These are phyloP conservation scores for Ceratobasidium sp. DNA, from an alignment of 1,284 basidiomycete species.

Conservation along the genomic window DNA sequence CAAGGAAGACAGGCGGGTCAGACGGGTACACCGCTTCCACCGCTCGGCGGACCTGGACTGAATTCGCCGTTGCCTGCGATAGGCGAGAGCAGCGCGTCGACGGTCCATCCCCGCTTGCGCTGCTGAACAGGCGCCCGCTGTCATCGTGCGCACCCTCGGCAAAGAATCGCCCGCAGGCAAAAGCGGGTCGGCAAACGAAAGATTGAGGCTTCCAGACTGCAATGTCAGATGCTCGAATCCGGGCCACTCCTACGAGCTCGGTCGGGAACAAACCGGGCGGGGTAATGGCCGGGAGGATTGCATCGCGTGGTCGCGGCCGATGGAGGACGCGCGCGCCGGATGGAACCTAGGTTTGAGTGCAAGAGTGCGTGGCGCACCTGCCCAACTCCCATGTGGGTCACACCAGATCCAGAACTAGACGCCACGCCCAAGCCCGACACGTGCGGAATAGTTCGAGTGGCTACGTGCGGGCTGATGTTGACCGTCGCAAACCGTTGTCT, in stretches of 20 bases:
- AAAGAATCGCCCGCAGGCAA: background rate
- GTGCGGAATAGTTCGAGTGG: background rate
- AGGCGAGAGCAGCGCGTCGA: constrained; percentile 11
- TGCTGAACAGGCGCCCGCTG: background rate
- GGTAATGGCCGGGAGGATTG: constrained; percentile 27
- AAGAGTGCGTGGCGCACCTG: too few species aligned
- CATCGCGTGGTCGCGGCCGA: constrained; percentile 23
- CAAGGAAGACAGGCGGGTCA: constrained; percentile 33
- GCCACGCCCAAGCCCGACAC: background rate
- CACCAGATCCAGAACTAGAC: too few species aligned
- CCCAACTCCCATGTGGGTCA: too few species aligned
- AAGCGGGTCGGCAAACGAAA: background rate
- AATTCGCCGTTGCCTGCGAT: constrained; percentile 4
- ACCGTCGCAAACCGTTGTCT: background rate
- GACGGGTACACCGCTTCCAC: background rate
- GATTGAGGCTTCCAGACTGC: background rate
- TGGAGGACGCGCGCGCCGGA: constrained; percentile 24
- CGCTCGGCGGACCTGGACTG: background rate
- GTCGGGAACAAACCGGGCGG: constrained; percentile 14
- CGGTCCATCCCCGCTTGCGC: constrained; percentile 22
- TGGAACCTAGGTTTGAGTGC: background rate
- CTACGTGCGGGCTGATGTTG: too few species aligned
- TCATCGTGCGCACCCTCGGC: constrained; percentile 4
- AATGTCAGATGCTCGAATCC: too few species aligned
- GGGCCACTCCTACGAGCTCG: background rate